Evolutionary conservation across 495 filamentous ascomycete species (phyloP), one percentile per base, ranked within the genome.

Genomic region (Penicillium salamii): DNA sequence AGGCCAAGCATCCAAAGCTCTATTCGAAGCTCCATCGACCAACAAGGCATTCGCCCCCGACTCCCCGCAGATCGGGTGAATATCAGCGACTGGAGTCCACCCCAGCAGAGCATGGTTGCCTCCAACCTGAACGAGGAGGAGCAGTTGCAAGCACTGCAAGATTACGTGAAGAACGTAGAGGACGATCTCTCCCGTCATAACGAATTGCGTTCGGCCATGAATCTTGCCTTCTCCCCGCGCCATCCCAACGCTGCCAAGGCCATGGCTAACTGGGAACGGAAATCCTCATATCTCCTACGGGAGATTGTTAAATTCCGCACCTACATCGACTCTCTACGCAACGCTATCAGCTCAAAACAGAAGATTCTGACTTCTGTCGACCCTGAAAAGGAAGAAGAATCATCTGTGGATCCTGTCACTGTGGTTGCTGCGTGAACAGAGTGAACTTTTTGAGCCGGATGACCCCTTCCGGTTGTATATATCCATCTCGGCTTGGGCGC

Each of bases 231-330:
- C 64, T 90, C 91, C 17, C 89, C 90, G 1, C 82, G 92, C 19
- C 86, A 91, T 46, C 80, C 83, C 17, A 99, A 97, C 63, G 75
- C 82, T 18, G 69, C 69, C 39, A 91, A 88, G 67, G 89, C 92
- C 2, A 85, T 96, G 85, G 76, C 84, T 4, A 99, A 99, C 64
- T 99, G 95, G 95, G 91, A 99, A 73, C 81, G 86, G 46, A 97
- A 97, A 70, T 92, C 88, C 31, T 84, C 85, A 24, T 95, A 97
- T 64, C 70, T 99, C 33, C 73, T 97, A 17, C 77, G 86, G n/a
- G 93, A 99, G 70, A 97, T 92, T 61, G 88, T 96, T 57, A 99
- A 97, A 61, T 97, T 95, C 67, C 75, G 84, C 40, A 97, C 91
- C 0, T 99, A 97, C 53, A 90, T 96, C 51, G 95, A 97, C 60